Conservation (phyloP, 495 filamentous ascomycete species). For the Aspergillus funiculosus region DNA sequence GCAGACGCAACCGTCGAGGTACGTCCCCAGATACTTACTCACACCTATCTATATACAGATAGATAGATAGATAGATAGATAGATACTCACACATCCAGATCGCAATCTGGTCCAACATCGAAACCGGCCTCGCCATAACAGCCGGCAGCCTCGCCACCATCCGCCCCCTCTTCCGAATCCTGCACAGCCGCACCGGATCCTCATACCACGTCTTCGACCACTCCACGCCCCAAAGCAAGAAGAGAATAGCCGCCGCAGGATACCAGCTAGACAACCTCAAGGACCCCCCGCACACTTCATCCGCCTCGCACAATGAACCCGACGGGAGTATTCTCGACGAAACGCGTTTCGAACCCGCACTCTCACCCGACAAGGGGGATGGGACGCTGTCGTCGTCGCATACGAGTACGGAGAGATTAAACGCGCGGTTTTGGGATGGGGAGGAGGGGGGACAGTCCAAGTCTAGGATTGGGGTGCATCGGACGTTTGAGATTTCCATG, state of each 20-base stretch:
- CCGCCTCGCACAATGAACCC: too few species aligned
- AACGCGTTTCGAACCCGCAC: too few species aligned
- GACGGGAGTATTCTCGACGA: too few species aligned
- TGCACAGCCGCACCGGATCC: background rate
- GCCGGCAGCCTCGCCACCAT: constrained; percentile 24
- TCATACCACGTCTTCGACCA: background rate
- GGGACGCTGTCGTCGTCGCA: background rate
- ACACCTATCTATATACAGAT: too few species aligned
- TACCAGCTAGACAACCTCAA: background rate
- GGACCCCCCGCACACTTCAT: background rate
- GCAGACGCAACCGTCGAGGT: constrained; percentile 8
- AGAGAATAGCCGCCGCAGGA: too few species aligned
- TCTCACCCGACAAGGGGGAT: too few species aligned
- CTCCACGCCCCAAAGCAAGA: background rate
- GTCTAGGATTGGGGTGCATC: constrained; percentile 4
- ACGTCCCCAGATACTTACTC: background rate
- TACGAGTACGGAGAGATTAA: background rate
- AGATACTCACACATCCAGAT: constrained; percentile 7
- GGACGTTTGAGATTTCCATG: constrained; percentile 6
- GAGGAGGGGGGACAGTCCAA: background rate
- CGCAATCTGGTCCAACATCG: constrained; percentile 24
- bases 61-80: too few species aligned
- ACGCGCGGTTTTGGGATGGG: too few species aligned
- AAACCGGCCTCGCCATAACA: constrained; percentile 24
- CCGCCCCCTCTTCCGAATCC: constrained; percentile 24